Evolutionary conservation across 1,284 basidiomycete genomes (phyloP).

Genomic region (Apiotrichum mycotoxinovorans): DNA sequence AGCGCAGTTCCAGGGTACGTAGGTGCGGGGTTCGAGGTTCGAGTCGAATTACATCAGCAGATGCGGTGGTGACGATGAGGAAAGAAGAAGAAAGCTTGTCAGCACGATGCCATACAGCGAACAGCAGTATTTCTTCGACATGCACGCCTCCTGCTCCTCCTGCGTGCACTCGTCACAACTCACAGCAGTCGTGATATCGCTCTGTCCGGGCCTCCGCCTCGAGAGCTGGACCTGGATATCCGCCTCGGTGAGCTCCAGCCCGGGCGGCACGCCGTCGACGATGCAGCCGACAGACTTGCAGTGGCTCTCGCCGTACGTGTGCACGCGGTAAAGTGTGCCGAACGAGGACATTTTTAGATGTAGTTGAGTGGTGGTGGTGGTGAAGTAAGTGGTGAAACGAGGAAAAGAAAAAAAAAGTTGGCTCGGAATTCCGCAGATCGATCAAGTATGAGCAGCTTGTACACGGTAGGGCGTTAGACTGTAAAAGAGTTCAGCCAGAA

Average conservation of each 20-base stretch:
- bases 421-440: background rate
- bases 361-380: constrained; percentile 8
- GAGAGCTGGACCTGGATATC: constrained; percentile 93
- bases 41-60: no score
- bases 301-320: constrained; percentile 97
- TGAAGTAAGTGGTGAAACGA: background rate
- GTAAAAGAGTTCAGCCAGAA: no score
- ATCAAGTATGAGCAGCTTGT: no score
- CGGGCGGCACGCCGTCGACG: constrained; percentile 94
- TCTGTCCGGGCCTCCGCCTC: constrained; percentile 90
- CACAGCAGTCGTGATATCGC: constrained; percentile 91
- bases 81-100: no score
- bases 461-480: no score
- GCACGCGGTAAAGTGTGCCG: constrained; percentile 84
- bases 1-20: no score
- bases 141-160: no score
- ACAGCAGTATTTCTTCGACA: no score
- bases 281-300: constrained; percentile 96
- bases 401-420: background rate
- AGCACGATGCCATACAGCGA: no score
- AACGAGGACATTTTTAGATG: constrained; percentile 75
- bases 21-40: no score
- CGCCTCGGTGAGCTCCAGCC: constrained; percentile 69
- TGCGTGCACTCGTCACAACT: no score
- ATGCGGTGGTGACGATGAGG: no score